phyloP scores from a whole-genome alignment of 768 basidiomycete species.

The Pleurotus sapidus region DNA sequence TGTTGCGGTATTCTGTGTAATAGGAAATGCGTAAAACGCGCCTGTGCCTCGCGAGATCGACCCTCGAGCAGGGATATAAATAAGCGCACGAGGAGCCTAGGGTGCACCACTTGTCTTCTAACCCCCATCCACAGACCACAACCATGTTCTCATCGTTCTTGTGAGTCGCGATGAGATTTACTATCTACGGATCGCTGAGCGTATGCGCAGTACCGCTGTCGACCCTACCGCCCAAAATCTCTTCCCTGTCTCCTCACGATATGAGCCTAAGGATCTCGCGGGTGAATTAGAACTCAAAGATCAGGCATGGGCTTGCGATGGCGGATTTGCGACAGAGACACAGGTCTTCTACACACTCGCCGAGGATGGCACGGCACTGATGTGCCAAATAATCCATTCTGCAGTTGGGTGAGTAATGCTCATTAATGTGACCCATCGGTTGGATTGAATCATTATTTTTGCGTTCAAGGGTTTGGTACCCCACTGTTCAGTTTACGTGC shows the following conservation, averaged over 20 bases:
- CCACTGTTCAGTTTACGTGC: constrained; percentile 92
- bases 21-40: constrained; percentile 6
- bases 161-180: constrained; percentile 43
- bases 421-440: constrained; percentile 8
- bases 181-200: constrained; percentile 5
- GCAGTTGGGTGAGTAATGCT: constrained; percentile 70
- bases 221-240: constrained; percentile 77
- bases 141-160: constrained; percentile 79
- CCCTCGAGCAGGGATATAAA: background rate
- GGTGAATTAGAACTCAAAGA: constrained; percentile 78
- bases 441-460: constrained; percentile 6
- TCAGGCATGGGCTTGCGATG: constrained; percentile 77
- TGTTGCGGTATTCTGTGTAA: background rate
- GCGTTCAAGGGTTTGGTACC: constrained; percentile 76
- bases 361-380: constrained; percentile 74
- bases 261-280: constrained; percentile 54
- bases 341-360: constrained; percentile 83
- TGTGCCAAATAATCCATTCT: constrained; percentile 88
- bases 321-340: constrained; percentile 89
- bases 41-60: too few species aligned
- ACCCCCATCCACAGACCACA: constrained; percentile 13
- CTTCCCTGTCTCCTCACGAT: constrained; percentile 71
- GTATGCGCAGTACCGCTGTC: constrained; percentile 43
- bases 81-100: background rate
- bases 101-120: constrained; percentile 6